Evolutionary conservation across 2,329 filamentous ascomycete genomes (phyloP), one percentile per base, ranked within the genome.

Genomic region (Claviceps sp.): DNA sequence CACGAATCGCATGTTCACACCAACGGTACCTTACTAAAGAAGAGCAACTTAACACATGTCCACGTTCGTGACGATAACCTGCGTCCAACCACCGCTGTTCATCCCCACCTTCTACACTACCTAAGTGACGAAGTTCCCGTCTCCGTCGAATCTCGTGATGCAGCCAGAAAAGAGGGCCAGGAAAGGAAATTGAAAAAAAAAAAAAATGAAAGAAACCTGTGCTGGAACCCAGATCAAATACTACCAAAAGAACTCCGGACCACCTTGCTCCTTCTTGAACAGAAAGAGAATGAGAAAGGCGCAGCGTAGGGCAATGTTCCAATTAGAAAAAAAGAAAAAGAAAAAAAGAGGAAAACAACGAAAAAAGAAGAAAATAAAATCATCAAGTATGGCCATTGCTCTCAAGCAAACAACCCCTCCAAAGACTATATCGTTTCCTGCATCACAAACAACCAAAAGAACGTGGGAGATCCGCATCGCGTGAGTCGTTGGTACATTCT

Each of bases 191-290:
- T 29, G 29, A 17, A 17, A 45, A 6, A 45, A 17, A 17, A 14
- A 20, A 45, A 34, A 20, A 20, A 20, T 20, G 34, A 36, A 45
- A 17, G 45, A 26, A 29, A 37, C 37, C 47, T 26, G 4, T 42
- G 23, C 47, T 46, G 6, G 23, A 48, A 37, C 45, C 50, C 50
- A 29, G 38, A 44, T 48, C 50, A 52, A 34, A 48, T 42, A 51
- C 43, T 52, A 52, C 50, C 50, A 52, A 66, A 65, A 57, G 53
- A 73, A 74, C 71, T 74, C 71, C 71, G 62, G 63, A 69, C 69
- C 70, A 65, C 66, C 69, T 67, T 66, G 68, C 64, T 66, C 70
- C 66, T 67, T 54, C 64, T 66, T 57, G 55, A 58, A 54, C 34
- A 44, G 42, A 45, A 40, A 26, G 46, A 45, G 39, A 50, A 42